Percentiles rank a stretch among this genome's conserved stretches.
phyloP scores from a whole-genome alignment of 768 basidiomycete genomes.

The Favolaschia claudopus region DNA sequence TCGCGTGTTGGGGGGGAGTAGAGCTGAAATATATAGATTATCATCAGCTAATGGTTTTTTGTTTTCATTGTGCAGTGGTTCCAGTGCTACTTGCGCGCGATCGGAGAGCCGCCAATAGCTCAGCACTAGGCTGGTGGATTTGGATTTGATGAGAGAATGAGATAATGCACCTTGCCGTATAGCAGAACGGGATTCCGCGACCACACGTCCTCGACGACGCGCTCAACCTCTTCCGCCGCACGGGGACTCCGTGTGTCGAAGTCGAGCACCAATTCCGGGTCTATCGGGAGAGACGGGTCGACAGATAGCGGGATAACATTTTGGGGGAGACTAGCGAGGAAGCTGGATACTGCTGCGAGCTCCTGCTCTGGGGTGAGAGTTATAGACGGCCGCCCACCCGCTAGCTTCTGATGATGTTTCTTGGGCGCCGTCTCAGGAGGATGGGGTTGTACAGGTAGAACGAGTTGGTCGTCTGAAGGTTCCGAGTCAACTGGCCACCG shows the following conservation, averaged over 20 bases:
- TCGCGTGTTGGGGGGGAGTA: constrained; percentile 74
- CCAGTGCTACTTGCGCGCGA: too few species aligned
- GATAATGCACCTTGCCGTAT: constrained; percentile 75
- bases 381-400: constrained; percentile 46
- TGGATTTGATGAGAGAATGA: constrained; percentile 9
- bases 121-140: constrained; percentile 5
- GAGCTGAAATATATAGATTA: constrained; percentile 56
- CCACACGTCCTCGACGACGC: constrained; percentile 75
- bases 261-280: constrained; percentile 83
- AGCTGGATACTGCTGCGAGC: constrained; percentile 76
- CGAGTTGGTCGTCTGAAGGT: constrained; percentile 42
- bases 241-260: constrained; percentile 77
- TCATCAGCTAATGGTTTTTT: too few species aligned
- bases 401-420: constrained; percentile 31
- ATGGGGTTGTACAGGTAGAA: constrained; percentile 44
- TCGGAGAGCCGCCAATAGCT: too few species aligned
- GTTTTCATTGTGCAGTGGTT: constrained; percentile 12
- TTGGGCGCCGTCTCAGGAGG: constrained; percentile 36
- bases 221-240: constrained; percentile 65
- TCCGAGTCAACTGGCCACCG: constrained; percentile 38
- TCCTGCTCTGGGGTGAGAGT: constrained; percentile 64
- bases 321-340: constrained; percentile 75
- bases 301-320: constrained; percentile 75
- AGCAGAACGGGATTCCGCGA: constrained; percentile 75
- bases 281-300: constrained; percentile 70